These are phyloP conservation scores for Ustilago vetiveriae DNA, from an alignment of 1,284 basidiomycete species.

Conservation along the genomic window DNA sequence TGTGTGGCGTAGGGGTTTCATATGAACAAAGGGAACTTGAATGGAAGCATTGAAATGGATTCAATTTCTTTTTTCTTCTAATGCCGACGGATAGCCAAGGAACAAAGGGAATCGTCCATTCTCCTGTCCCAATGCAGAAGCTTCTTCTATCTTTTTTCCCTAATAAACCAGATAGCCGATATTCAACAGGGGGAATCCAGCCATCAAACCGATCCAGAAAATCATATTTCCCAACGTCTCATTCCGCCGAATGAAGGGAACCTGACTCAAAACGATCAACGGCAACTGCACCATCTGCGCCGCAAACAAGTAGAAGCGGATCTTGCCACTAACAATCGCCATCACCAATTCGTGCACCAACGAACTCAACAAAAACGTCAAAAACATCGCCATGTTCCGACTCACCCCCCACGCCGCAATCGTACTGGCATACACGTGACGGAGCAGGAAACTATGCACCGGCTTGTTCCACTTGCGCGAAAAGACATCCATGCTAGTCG, in stretches of 20 bases:
- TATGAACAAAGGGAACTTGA: no score
- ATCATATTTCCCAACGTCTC: constrained; percentile 71
- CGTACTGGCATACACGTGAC: constrained; percentile 88
- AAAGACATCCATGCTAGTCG: constrained; percentile 94
- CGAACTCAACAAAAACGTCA: constrained; percentile 78
- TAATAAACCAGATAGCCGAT: constrained; percentile 74
- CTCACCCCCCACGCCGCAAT: constrained; percentile 81
- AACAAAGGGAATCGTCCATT: constrained; percentile 12
- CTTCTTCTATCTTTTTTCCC: no score
- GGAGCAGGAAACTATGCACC: constrained; percentile 90
- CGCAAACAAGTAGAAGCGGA: constrained; percentile 65
- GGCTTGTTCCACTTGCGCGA: constrained; percentile 65
- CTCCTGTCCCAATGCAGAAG: no score
- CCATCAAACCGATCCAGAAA: constrained; percentile 86
- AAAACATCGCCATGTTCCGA: constrained; percentile 80
- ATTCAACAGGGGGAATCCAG: constrained; percentile 90
- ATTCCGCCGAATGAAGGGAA: constrained; percentile 54
- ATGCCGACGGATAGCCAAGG: not conserved
- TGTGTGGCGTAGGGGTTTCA: no score
- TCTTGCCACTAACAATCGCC: constrained; percentile 72
- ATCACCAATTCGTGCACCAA: constrained; percentile 92
- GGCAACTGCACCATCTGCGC: constrained; percentile 87
- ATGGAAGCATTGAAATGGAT: no score
- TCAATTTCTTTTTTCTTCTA: no score
- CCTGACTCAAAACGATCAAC: constrained; percentile 81